Percentiles rank a stretch among this genome's conserved stretches.
Evolutionary conservation across 73 alveolate genomes (phyloP).

Genomic region (Effrenium voratum): DNA sequence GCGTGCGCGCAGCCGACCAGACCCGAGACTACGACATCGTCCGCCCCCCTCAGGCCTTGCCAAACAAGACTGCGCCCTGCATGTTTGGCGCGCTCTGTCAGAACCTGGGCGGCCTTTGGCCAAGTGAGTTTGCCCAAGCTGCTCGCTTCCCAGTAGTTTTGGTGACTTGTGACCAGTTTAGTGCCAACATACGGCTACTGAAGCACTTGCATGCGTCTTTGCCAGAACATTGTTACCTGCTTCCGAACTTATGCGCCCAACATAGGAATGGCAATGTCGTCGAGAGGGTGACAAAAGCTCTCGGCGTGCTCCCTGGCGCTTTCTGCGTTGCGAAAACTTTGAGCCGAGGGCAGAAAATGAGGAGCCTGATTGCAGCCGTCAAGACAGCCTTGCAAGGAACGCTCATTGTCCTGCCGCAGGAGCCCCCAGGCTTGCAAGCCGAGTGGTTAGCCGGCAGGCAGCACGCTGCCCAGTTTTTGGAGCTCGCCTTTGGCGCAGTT

Average conservation of each 20-base stretch:
- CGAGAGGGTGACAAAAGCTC: conserved; percentile 12
- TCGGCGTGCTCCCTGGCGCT: conserved; percentile 39
- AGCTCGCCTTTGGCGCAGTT: not conserved
- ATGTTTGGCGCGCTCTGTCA: conserved; percentile 8
- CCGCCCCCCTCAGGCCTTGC: conserved; percentile 6
- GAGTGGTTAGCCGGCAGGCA: conserved; percentile 38
- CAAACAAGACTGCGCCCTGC: conserved; percentile 24
- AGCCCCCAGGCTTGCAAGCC: conserved; percentile 54
- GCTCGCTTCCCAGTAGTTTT: conserved; percentile 4
- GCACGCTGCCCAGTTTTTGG: conserved; percentile 11
- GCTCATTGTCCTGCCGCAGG: not conserved
- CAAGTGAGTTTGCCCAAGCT: not conserved
- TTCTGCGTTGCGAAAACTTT: conserved; percentile 28
- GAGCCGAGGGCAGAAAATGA: not conserved
- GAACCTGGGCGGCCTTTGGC: conserved; percentile 37
- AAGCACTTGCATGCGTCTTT: conserved; percentile 11
- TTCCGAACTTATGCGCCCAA: conserved; percentile 27
- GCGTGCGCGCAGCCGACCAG: not conserved
- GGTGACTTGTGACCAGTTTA: conserved; percentile 25
- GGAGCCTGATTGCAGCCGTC: conserved; percentile 4
- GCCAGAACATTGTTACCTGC: not conserved
- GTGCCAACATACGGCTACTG: conserved; percentile 43
- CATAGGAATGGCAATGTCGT: conserved; percentile 42
- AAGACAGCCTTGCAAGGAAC: not conserved
- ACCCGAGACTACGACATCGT: not conserved